Evolutionary conservation across 345 rosid species (phyloP).

Genomic region (Clausena lansium): DNA sequence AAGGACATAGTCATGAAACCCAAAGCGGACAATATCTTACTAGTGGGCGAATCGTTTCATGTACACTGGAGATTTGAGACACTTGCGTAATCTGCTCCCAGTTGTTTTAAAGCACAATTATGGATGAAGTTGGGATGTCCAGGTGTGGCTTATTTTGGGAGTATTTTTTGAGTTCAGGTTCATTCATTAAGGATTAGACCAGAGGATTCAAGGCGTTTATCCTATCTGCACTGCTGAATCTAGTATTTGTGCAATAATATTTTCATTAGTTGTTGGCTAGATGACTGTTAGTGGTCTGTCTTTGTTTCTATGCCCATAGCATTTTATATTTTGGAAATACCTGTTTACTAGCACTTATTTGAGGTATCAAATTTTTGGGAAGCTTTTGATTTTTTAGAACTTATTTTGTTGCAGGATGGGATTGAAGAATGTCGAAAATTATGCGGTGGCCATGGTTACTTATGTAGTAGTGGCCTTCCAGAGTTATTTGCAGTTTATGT

Average conservation of each 20-base stretch:
- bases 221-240: neutral
- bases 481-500: constrained; percentile 94
- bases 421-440: constrained; percentile 98
- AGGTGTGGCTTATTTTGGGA: neutral
- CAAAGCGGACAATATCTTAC: too few species aligned
- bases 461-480: constrained; percentile 92
- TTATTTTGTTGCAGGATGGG: constrained; percentile 60
- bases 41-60: too few species aligned
- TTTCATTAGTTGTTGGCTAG: neutral
- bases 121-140: neutral
- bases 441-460: constrained; percentile 99
- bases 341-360: too few species aligned
- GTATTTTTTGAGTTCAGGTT: neutral
- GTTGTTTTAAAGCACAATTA: neutral
- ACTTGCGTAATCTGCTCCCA: neutral
- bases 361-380: neutral
- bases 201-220: neutral
- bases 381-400: constrained; percentile 1
- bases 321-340: neutral
- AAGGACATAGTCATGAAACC: too few species aligned
- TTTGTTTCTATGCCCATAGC: neutral
- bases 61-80: neutral
- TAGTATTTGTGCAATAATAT: neutral
- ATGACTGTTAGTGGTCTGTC: neutral
- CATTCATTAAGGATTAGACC: neutral